phyloP scores from a whole-genome alignment of 2,329 filamentous ascomycete species.

The Westerdykella sp. region DNA sequence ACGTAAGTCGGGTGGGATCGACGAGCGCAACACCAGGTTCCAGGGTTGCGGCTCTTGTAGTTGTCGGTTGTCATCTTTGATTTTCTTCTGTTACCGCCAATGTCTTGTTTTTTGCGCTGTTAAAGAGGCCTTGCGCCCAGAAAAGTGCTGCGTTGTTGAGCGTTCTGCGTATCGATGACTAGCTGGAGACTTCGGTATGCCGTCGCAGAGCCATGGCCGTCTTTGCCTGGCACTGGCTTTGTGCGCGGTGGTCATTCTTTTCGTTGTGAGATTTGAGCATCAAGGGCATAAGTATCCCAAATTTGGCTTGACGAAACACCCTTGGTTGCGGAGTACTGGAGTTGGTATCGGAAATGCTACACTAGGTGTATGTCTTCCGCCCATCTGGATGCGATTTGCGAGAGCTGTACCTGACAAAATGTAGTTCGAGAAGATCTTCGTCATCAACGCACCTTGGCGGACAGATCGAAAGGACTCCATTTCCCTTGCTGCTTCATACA shows the following conservation, averaged over 20 bases:
- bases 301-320: background rate
- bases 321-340: background rate
- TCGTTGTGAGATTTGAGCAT: constrained; percentile 6
- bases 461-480: constrained; percentile 50
- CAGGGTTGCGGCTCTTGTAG: constrained; percentile 4
- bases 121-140: too few species aligned
- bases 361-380: constrained; percentile 13
- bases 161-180: background rate
- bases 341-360: constrained; percentile 14
- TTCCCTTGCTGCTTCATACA: constrained; percentile 44
- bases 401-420: background rate
- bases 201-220: constrained; percentile 10
- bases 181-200: constrained; percentile 10
- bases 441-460: constrained; percentile 47
- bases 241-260: constrained; percentile 7
- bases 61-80: constrained; percentile 6
- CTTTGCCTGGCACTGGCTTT: constrained; percentile 6
- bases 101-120: too few species aligned
- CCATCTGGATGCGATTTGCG: background rate
- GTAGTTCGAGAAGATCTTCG: constrained; percentile 50
- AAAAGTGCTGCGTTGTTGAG: too few species aligned
- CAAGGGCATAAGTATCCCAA: background rate
- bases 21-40: constrained; percentile 1
- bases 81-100: background rate
- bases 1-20: constrained; percentile 1